Evolutionary conservation across 768 basidiomycete genomes (phyloP), one percentile per base, ranked within the genome.

Genomic region (Tulasnella sp.): DNA sequence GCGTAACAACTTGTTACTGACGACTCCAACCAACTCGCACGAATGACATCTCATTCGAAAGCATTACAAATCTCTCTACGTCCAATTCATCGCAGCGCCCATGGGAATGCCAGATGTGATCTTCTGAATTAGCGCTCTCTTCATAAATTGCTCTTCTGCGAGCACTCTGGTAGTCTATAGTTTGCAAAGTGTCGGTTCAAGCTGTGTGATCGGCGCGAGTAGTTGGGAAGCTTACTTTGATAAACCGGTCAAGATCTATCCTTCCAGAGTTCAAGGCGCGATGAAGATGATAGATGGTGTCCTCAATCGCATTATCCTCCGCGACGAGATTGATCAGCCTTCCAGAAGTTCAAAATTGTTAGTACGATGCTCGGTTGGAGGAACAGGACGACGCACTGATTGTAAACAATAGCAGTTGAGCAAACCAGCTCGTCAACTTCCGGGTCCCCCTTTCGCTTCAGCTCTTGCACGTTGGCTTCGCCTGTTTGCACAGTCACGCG

Each of bases 241-340:
- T 85, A 86, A 98, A 99, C 54, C 93, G 88, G 81, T 99, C 97
- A 75, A 99, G 87, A 85, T 99, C 97, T 78, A 98, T 91, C 77
- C 94, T 89, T 0, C 93, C 93, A 72, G 91, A 86, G 81, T 97
- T 97, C 78, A 99, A 86, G 0, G 96, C 97, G 78, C 96, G 88
- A 79, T 96, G 94, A 68, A 99, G 88, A 82, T 99, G 96, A 84
- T 98, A 99, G 77, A 97, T 92, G 67, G 97, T 97, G 82, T 99
- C 97, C 84, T 98, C 97, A 81, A 99, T 96, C 1, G 97, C 95
- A 80, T 95, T 96, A 83, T 99, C 97, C 83, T 99, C 97, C n/a
- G 97, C 96, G n/a, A 98, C 91, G 37, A 99, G 87, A 81, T 98
- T 93, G 79, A 98, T 91, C 31, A 99, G 85, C 84, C 97, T 99